Conservation (phyloP, 352 stramenopile species). For the Globisporangium alternatum region DNA sequence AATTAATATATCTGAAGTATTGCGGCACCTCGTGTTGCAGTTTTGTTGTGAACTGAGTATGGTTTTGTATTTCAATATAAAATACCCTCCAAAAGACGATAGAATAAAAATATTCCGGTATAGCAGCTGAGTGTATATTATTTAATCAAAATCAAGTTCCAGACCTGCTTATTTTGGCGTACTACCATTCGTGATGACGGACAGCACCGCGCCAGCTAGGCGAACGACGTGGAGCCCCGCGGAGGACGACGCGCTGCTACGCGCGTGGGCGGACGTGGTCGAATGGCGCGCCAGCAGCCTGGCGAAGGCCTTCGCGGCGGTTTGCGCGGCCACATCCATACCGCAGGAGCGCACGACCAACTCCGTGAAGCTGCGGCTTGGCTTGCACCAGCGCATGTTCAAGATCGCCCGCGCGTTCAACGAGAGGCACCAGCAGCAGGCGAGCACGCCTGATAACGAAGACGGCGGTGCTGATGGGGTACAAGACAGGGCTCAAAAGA, state of each 20-base stretch:
- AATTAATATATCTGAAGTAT: no score
- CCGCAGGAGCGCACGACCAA: neutral
- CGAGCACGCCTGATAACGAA: neutral
- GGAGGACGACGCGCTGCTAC: slow-evolving; percentile 12
- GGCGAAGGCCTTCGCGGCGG: neutral
- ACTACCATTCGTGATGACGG: no score
- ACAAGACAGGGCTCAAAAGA: neutral
- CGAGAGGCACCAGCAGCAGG: neutral
- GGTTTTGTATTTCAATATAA: no score
- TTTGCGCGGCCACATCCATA: neutral
- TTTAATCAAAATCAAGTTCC: no score
- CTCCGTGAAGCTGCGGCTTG: neutral
- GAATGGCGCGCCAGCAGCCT: neutral
- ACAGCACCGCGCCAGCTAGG: no score
- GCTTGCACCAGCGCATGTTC: slow-evolving; percentile 2
- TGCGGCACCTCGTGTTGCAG: no score
- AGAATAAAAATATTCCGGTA: no score
- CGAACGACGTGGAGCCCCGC: neutral
- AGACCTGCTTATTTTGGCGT: no score
- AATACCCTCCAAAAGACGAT: no score
- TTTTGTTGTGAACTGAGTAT: no score
- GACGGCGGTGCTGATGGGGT: neutral
- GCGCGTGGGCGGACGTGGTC: slow-evolving; percentile 5
- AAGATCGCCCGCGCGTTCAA: slow-evolving; percentile 5
- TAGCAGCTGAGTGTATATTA: no score